Evolutionary conservation across 257 asterid species (phyloP), one percentile per base, ranked within the genome.

Genomic region (Coffea canephora): DNA sequence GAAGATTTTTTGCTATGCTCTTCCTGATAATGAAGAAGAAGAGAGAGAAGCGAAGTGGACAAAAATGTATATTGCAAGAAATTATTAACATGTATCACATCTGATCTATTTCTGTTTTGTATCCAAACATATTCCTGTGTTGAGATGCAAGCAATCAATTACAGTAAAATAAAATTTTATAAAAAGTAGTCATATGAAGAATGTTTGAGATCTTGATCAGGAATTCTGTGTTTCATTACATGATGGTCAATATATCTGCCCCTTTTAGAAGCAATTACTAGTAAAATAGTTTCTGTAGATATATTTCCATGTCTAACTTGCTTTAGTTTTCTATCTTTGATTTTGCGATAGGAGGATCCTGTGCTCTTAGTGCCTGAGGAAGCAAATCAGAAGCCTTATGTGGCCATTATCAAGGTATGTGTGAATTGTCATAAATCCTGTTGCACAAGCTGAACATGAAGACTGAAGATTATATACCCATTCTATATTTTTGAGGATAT

Each of bases 381-480:
- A 64, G 14, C 50, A 76, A 69, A 75, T n/a, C 93, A 90, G 90
- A 93, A 93, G 85, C 98, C 98, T 27, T 91, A 93, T 52, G 97
- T 93, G 82, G 99, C 97, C 84, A 92, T 95, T 81, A 93, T 95
- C 65, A 93, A 93, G 99, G 99, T 93, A 86, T 72, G 67, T 71
- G 78, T 82, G 80, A 41, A 79, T 82, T 83, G 52, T 77, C 50
- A 5, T 16, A 65, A 34, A 0, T 23, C 62, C 45, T 62, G 55
- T 79, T 31, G 68, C 14, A 27, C 25, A 34, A 73, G 39, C 52
- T 7, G 14, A 54, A 15, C 4, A 57, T 21, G 66, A 77, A 43
- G 55, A 52, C 16, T n/a, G 16, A 25, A 52, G 18, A 21, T 4
- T 50, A 6, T 39, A 39, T 39, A 3, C 41, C 41, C 41, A 39